Conservation (phyloP, 495 filamentous ascomycete genomes). For the Lophiostoma macrostomum region DNA sequence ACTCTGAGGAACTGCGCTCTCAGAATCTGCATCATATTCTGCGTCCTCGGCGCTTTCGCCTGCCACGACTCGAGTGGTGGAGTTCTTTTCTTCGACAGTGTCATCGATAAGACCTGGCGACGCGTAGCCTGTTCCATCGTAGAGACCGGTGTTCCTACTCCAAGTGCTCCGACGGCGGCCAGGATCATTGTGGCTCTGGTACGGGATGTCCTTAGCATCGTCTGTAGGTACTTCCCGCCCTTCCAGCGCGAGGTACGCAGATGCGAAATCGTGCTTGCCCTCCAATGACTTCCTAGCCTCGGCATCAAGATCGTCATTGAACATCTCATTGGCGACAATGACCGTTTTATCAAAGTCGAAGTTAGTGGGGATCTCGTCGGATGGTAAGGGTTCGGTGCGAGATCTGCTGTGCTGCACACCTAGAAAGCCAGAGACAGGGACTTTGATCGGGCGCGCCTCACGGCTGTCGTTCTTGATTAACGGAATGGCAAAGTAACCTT, state of each 20-base stretch:
- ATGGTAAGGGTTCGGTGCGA: no score
- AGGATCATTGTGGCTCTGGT: not conserved
- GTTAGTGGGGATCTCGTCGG: not conserved
- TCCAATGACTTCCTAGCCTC: not conserved
- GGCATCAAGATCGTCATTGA: not conserved
- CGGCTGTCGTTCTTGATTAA: not conserved
- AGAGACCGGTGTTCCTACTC: slow-evolving; percentile 13
- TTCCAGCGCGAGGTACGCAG: slow-evolving; percentile 10
- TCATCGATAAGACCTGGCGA: not conserved
- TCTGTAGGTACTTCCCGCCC: no score
- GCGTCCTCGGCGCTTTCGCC: no score
- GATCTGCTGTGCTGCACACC: no score
- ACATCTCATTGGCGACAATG: not conserved
- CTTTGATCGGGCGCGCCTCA: no score
- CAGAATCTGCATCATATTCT: not conserved
- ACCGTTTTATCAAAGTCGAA: not conserved
- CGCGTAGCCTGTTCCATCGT: slow-evolving; percentile 19
- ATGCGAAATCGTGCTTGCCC: not conserved
- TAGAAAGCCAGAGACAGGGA: no score
- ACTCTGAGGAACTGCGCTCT: not conserved
- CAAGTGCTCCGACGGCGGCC: slow-evolving; percentile 13
- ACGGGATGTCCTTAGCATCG: not conserved
- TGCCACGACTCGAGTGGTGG: no score
- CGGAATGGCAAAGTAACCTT: slow-evolving; percentile 5
- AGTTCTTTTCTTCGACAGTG: not conserved